phyloP scores from a whole-genome alignment of 352 stramenopile species.

The Phytophthora pisi region DNA sequence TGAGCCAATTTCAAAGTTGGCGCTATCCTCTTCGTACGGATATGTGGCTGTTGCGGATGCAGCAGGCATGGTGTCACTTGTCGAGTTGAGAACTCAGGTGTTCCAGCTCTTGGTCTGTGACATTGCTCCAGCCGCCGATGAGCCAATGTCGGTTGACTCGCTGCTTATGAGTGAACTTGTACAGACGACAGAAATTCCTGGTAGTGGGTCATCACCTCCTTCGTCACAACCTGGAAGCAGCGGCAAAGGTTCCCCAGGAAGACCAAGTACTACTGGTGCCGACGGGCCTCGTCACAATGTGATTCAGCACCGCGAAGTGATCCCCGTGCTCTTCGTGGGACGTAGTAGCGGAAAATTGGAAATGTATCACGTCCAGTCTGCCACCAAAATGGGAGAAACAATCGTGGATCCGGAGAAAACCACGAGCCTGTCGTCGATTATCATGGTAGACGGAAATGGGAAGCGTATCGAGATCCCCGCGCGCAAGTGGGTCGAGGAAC shows the following conservation, averaged over 20 bases:
- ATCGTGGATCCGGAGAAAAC: slow-evolving; percentile 52
- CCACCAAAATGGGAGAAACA: slow-evolving; percentile 70
- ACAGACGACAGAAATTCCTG: slow-evolving; percentile 64
- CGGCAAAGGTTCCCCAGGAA: slow-evolving; percentile 22
- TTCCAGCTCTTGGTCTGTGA: slow-evolving; percentile 71
- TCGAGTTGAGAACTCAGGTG: slow-evolving; percentile 53
- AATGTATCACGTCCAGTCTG: slow-evolving; percentile 75
- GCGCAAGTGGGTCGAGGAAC: slow-evolving; percentile 36
- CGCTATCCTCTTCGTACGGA: slow-evolving; percentile 51
- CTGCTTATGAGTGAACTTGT: slow-evolving; percentile 71
- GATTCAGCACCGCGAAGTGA: slow-evolving; percentile 55
- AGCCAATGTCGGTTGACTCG: slow-evolving; percentile 62
- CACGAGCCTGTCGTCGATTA: slow-evolving; percentile 56
- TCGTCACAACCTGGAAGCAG: slow-evolving; percentile 9
- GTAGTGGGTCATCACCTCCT: slow-evolving; percentile 19
- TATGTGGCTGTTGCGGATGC: slow-evolving; percentile 63
- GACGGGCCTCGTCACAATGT: slow-evolving; percentile 20
- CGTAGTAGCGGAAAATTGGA: slow-evolving; percentile 71
- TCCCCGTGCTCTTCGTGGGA: slow-evolving; percentile 72
- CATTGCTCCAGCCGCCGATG: slow-evolving; percentile 40
- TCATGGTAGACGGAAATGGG: slow-evolving; percentile 63
- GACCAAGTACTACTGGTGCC: neutral
- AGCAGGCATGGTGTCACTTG: slow-evolving; percentile 62
- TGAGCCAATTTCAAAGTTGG: slow-evolving; percentile 55
- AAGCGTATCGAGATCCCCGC: slow-evolving; percentile 51